Percentiles rank a stretch among this genome's conserved stretches.
phyloP scores from a whole-genome alignment of 305 asterid genomes.

The Fraxinus angustifolia region DNA sequence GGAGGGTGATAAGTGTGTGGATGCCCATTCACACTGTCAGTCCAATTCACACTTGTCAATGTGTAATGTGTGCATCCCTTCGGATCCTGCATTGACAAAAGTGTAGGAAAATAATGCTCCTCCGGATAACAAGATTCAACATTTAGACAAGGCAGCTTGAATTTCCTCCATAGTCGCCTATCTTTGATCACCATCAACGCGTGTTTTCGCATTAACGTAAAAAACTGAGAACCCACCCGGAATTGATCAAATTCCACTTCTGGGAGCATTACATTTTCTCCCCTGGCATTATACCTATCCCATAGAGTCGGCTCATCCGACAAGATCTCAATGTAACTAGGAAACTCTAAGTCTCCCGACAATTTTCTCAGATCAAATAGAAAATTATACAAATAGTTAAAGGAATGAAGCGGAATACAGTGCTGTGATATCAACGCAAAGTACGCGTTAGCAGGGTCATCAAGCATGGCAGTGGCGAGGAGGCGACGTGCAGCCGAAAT shows the following conservation, averaged over 20 bases:
- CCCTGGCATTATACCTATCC: conserved; percentile 74
- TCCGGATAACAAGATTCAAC: conserved; percentile 71
- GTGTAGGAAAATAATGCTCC: conserved; percentile 81
- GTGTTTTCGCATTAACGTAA: conserved; percentile 54
- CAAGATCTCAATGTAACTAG: conserved; percentile 72
- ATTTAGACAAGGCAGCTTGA: conserved; percentile 62
- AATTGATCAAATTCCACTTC: conserved; percentile 60
- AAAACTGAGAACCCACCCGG: conserved; percentile 84
- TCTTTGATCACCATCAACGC: conserved; percentile 62
- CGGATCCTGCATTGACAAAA: conserved; percentile 68
- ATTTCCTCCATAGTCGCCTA: conserved; percentile 68
- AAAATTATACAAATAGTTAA: conserved; percentile 48
- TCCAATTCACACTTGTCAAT: conserved; percentile 79
- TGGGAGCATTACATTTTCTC: conserved; percentile 63
- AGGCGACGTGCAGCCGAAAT: conserved; percentile 85
- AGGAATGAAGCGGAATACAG: conserved; percentile 83
- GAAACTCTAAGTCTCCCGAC: conserved; percentile 38
- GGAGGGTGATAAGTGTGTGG: conserved; percentile 68
- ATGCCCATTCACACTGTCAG: conserved; percentile 60
- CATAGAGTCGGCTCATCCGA: conserved; percentile 45
- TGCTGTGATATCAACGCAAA: conserved; percentile 70
- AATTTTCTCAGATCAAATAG: conserved; percentile 47
- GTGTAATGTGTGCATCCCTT: conserved; percentile 49
- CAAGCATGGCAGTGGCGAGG: conserved; percentile 73
- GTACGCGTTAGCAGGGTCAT: conserved; percentile 64